Conservation (phyloP, 2,329 filamentous ascomycete genomes). For the Zasmidium citrigriseum region DNA sequence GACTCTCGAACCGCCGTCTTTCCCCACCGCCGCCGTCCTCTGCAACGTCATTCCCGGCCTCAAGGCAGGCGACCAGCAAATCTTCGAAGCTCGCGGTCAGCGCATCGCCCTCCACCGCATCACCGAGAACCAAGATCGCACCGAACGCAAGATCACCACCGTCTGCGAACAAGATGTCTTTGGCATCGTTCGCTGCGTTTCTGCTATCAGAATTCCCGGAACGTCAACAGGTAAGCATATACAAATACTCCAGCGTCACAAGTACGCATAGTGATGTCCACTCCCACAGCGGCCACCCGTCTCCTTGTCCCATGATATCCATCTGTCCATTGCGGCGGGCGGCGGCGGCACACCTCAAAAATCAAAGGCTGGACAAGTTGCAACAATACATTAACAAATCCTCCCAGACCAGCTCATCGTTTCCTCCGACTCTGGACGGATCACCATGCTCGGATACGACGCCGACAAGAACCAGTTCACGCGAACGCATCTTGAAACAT, state of each 20-base stretch:
- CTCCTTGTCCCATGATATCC: background rate
- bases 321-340: background rate
- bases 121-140: conserved; percentile 52
- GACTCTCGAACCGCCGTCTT: conserved; percentile 89
- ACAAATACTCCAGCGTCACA: conserved; percentile 15
- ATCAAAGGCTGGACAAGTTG: background rate
- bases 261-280: conserved; percentile 49
- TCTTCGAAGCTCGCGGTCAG: conserved; percentile 89
- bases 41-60: conserved; percentile 82
- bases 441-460: conserved; percentile 90
- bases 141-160: conserved; percentile 81
- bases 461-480: conserved; percentile 84
- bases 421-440: conserved; percentile 91
- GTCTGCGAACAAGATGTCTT: conserved; percentile 92
- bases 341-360: background rate
- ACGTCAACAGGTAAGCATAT: conserved; percentile 77
- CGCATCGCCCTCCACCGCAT: conserved; percentile 85
- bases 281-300: conserved; percentile 12
- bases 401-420: conserved; percentile 87
- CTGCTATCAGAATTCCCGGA: conserved; percentile 87
- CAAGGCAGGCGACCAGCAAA: conserved; percentile 89
- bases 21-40: conserved; percentile 84
- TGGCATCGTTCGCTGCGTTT: conserved; percentile 87
- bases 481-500: conserved; percentile 92
- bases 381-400: conserved; percentile 10